A percentile compares a stretch with the other conserved stretches of the same genome.
Conservation (phyloP, 78 protist genomes). For the Bigelowiella natans region DNA sequence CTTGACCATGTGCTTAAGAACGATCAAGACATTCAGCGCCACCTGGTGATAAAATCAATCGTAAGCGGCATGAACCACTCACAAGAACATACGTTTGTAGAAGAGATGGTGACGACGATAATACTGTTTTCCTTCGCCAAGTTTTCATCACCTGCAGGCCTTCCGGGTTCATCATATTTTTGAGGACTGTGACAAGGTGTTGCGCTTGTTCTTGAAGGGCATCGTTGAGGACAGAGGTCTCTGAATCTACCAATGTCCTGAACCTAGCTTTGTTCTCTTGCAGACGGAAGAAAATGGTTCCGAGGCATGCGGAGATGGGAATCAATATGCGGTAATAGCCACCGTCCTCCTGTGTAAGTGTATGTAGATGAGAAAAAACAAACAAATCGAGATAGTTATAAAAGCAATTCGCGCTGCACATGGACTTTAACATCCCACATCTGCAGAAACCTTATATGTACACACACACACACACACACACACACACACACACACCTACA, state of each 20-base stretch:
- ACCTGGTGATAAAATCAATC: neutral
- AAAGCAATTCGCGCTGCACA: no score
- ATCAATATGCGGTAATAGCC: neutral
- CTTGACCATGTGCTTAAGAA: neutral
- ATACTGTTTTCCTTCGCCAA: neutral
- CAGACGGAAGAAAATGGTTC: neutral
- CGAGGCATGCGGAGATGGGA: neutral
- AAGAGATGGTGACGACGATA: neutral
- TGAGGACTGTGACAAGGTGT: neutral
- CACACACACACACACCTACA: no score
- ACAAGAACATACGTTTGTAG: neutral
- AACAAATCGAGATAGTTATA: no score
- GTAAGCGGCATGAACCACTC: neutral
- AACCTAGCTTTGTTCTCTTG: neutral
- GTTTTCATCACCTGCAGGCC: neutral
- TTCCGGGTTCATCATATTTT: neutral
- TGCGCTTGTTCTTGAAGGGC: neutral
- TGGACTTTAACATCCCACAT: no score
- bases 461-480: no score
- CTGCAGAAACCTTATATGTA: no score
- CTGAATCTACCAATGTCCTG: neutral
- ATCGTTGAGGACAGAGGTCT: neutral
- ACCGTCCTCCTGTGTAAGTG: neutral
- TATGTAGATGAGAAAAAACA: neutral
- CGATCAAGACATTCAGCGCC: neutral